phyloP scores from a whole-genome alignment of 164 flowering plant genomes.

The Nymphaea thermarum region DNA sequence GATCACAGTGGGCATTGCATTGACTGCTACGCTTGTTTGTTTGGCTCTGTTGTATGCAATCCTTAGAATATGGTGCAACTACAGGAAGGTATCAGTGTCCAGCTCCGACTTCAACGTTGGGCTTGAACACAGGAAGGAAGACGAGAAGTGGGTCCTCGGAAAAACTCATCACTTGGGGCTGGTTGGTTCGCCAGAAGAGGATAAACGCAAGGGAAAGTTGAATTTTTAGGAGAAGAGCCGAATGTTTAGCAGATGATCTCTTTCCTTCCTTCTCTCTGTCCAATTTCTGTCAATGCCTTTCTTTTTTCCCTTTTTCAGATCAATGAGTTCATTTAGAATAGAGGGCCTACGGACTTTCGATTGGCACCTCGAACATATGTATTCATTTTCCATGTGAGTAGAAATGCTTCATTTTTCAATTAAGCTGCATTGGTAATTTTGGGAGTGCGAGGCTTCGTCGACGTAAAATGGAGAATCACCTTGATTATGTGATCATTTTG shows the following conservation, averaged over 20 bases:
- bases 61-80: slow-evolving; percentile 79
- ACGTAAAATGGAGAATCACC: too few relatives aligned
- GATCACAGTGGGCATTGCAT: slow-evolving; percentile 64
- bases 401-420: too few relatives aligned
- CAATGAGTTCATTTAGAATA: too few relatives aligned
- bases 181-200: slow-evolving; percentile 18
- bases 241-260: background rate
- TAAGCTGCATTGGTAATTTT: too few relatives aligned
- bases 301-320: too few relatives aligned
- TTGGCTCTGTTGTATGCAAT: slow-evolving; percentile 55
- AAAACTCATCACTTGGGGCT: slow-evolving; percentile 26
- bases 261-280: background rate
- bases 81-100: slow-evolving; percentile 56
- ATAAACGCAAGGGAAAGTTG: background rate
- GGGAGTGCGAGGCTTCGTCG: too few relatives aligned
- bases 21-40: slow-evolving; percentile 63
- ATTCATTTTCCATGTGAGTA: too few relatives aligned
- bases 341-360: too few relatives aligned
- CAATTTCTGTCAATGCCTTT: too few relatives aligned
- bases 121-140: slow-evolving; percentile 27
- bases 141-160: slow-evolving; percentile 32
- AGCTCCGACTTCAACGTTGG: slow-evolving; percentile 34
- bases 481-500: too few relatives aligned
- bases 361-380: too few relatives aligned
- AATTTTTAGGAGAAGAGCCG: background rate